Evolutionary conservation across 1,284 basidiomycete genomes (phyloP), one percentile per base, ranked within the genome.

Genomic region (Pseudozyma sp.): DNA sequence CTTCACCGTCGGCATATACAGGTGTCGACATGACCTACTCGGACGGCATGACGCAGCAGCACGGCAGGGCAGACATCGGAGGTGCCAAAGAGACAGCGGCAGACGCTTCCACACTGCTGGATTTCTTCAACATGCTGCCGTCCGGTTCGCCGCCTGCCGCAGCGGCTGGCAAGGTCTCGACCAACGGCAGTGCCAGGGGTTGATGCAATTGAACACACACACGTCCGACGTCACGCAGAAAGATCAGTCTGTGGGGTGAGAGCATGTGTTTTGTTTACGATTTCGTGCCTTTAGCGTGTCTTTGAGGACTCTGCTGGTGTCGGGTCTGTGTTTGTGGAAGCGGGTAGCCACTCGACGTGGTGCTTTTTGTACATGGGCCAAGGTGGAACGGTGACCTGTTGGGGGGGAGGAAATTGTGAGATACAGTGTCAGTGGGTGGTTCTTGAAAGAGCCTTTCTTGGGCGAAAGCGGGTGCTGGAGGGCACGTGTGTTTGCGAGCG

Each of bases 321-420:
- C 11, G 4, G 8, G 9, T 10, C 11, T 14, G 35, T 30, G 5
- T 31, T 19, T 1, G 62, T 17, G 6, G 33, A 34, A 2, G 48
- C n/a, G 19, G 73, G 68, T 4, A 75, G 19, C 73, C 73, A 75
- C 35, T 64, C 54, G n/a, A 68, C 64, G 17, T 64, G 64, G 45
- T 68, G 37, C 31, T 50, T 57, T 52, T 71, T 75, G 62, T 58
- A 75, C n/a, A 71, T 46, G 7, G 61, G 57, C 73, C 73, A 75
- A 5, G 65, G 50, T 10, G 73, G 73, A 0, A 75, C 68, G 7
- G 68, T 65, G 7, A 68, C 29, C 68, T 70, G 19, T 53, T 31
- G 11, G 40, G 11, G 40, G 40, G 7, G n/a, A 37, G 10, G 35
- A 37, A 35, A 37, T 37, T 37, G 35, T 10, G 35, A 37, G 14